These are phyloP conservation scores for Amanita molliuscula DNA, from an alignment of 768 basidiomycete species.

Conservation along the genomic window DNA sequence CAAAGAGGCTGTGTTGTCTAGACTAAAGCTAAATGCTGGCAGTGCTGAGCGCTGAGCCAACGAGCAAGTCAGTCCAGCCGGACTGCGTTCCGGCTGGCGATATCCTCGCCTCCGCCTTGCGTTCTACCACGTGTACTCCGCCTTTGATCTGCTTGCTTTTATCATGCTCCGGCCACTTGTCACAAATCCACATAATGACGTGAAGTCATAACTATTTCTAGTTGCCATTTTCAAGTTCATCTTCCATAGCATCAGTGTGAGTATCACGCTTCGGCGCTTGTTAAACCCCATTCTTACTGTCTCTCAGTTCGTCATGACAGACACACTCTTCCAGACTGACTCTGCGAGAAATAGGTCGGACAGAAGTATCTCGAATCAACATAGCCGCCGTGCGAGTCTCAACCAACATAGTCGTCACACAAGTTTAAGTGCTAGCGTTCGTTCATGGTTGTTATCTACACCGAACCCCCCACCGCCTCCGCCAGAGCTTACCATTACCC, in stretches of 20 bases:
- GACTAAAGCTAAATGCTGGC: no score
- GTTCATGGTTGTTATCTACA: constrained; percentile 27
- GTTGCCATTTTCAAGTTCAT: neutral
- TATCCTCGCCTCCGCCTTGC: constrained; percentile 5
- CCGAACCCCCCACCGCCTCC: constrained; percentile 22
- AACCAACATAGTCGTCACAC: neutral
- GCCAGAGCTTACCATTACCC: constrained; percentile 10
- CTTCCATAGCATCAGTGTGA: neutral
- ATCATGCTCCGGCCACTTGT: neutral
- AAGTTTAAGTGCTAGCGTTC: constrained; percentile 18
- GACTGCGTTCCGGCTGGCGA: neutral
- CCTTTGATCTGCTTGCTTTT: neutral
- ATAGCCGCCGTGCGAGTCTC: neutral
- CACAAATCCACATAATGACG: constrained; percentile 5
- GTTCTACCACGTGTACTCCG: constrained; percentile 4
- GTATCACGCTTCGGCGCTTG: neutral
- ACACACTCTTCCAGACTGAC: neutral
- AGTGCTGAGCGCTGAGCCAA: no score
- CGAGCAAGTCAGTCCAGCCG: neutral
- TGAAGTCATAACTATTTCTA: constrained; percentile 3
- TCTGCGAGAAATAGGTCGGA: constrained; percentile 2
- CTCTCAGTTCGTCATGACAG: neutral
- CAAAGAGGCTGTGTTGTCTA: no score
- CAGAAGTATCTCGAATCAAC: neutral
- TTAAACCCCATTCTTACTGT: neutral